A percentile compares a stretch with the other conserved stretches of the same genome.
Evolutionary conservation across 805 yeast species (phyloP).

Genomic region (Kodamaea kaohsiungensis): DNA sequence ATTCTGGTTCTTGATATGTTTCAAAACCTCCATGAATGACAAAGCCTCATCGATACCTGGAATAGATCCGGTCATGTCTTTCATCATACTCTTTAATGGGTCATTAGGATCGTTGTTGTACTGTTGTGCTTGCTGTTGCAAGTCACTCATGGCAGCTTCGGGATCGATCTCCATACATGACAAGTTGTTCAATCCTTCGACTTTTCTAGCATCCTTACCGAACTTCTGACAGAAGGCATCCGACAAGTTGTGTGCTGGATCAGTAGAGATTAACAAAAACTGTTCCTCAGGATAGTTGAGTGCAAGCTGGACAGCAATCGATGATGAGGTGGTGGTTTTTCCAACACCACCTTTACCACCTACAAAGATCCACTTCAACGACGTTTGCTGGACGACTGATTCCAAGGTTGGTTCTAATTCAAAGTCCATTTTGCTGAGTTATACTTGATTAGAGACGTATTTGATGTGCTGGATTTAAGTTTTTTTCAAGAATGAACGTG

Average conservation of each 20-base stretch:
- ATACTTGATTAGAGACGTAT: background rate
- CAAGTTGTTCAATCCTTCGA: constrained; percentile 83
- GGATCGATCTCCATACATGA: constrained; percentile 99
- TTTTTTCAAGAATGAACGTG: background rate
- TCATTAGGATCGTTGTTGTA: constrained; percentile 57
- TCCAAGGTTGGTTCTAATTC: constrained; percentile 72
- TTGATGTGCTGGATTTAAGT: background rate
- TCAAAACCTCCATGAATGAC: constrained; percentile 96
- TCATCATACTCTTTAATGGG: constrained; percentile 74
- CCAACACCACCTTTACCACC: constrained; percentile 99
- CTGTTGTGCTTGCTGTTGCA: constrained; percentile 61
- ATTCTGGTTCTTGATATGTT: constrained; percentile 84
- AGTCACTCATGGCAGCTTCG: constrained; percentile 86
- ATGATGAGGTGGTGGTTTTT: constrained; percentile 95
- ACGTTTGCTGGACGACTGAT: constrained; percentile 60
- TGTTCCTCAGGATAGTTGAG: constrained; percentile 74
- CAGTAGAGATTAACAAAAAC: constrained; percentile 89
- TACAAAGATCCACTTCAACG: constrained; percentile 93
- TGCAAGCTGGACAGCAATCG: constrained; percentile 93
- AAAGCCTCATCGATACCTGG: constrained; percentile 99
- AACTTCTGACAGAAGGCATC: constrained; percentile 99
- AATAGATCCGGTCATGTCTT: constrained; percentile 89
- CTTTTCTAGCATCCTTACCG: constrained; percentile 93
- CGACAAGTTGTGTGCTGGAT: constrained; percentile 96
- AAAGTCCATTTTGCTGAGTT: constrained; percentile 44